Base-by-base conservation (phyloP, 768 basidiomycete genomes). In the Mycena crocata region DNA sequence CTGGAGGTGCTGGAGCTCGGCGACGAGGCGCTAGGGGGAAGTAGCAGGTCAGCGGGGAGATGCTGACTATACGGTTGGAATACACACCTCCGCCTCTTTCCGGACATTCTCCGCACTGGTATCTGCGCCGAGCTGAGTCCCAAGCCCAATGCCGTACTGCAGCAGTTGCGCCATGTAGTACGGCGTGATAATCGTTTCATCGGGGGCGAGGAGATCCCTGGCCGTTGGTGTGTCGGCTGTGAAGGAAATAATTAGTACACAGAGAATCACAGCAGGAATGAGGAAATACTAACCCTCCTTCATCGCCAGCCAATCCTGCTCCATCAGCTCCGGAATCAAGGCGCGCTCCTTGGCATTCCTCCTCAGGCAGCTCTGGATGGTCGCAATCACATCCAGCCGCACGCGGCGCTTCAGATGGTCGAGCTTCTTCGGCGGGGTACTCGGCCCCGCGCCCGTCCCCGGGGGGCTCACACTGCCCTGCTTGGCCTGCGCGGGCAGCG, bases 311-410 rank as follows among this genome's bases (percentile, higher is more conserved):
- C 96, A 97, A 61, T 89, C 89, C 72, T 96, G 89, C 52, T 88
- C 86, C 71, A 98, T 76, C 73, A 99, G 79, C 73, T 96, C 89
- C 2, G 94, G 94, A 67, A 99, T 98, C 7, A 93, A 91, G 70
- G 91, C 89, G 30, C 97, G 82, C 70, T 92, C 89, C 77, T 96
- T 97, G 32, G 95, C 90, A 71, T 88, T 85, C 66, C 94, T 87
- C 57, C 81, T 81, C 70, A 98, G 78, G 76, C 97, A 99, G 62
- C 86, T 87, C 79, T 90, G 89, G 84, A 98, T 95, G 52, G 88
- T 89, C 60, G 84, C 85, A 64, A 98, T 90, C n/a, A 96, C 90
- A 69, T 91, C 89, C 50, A 78, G 77, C 57, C 90, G 85, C 37
- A 99, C 93, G n/a, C 81, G 83, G 64, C 87, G 85, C 71, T 86